phyloP scores from a whole-genome alignment of 768 basidiomycete species.

The Leucocoprinus sp. region DNA sequence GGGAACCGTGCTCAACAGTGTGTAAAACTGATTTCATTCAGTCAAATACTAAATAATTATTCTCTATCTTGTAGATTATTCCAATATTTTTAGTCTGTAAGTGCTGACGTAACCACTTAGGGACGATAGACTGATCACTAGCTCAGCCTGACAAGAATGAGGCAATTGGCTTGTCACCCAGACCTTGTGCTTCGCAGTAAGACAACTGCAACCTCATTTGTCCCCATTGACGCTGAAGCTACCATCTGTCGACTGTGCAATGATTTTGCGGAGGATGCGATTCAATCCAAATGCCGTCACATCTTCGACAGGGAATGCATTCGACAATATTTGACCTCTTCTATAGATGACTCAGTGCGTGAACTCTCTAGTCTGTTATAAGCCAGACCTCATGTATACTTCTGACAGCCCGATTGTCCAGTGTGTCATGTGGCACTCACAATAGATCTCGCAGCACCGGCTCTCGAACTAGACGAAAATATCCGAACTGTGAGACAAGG shows the following conservation, averaged over 20 bases:
- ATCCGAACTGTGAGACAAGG: constrained; percentile 62
- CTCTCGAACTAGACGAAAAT: constrained; percentile 73
- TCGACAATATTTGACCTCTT: constrained; percentile 78
- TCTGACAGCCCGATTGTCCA: constrained; percentile 75
- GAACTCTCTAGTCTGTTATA: background rate
- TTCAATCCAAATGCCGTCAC: constrained; percentile 87
- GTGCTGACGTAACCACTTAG: constrained; percentile 15
- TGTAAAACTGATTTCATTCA: constrained; percentile 20
- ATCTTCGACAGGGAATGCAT: constrained; percentile 97
- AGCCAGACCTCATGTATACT: background rate
- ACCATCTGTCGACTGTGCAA: constrained; percentile 94
- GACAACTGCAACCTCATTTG: constrained; percentile 59
- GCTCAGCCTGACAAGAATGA: constrained; percentile 83
- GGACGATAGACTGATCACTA: constrained; percentile 13
- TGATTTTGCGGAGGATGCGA: constrained; percentile 95
- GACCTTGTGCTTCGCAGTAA: constrained; percentile 89
- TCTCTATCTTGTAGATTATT: constrained; percentile 67
- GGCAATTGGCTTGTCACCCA: constrained; percentile 92
- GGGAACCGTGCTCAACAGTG: constrained; percentile 90
- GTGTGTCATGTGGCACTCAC: constrained; percentile 89
- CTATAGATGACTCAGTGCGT: constrained; percentile 55
- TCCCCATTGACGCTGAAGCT: constrained; percentile 55
- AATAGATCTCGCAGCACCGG: constrained; percentile 93
- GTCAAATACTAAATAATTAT: constrained; percentile 4
- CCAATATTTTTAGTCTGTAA: constrained; percentile 79